Percentiles rank a stretch among this genome's conserved stretches.
phyloP scores from a whole-genome alignment of 257 asterid genomes.

The Leptodermis oblonga region DNA sequence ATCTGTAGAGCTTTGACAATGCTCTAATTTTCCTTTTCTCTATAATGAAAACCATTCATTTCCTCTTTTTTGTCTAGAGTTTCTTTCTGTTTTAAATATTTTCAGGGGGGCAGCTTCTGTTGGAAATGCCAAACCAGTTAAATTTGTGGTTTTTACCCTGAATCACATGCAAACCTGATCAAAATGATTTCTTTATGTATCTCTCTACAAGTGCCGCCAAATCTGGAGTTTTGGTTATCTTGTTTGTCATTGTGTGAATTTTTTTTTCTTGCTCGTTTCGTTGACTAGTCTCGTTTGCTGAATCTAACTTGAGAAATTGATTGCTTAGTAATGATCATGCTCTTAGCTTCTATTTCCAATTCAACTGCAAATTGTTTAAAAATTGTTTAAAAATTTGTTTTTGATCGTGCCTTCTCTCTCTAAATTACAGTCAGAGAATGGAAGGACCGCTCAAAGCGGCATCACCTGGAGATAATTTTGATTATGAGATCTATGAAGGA shows the following conservation, averaged over 20 bases:
- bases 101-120: background rate
- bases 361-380: too few species aligned
- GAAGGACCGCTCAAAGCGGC: conserved; percentile 17
- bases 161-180: background rate
- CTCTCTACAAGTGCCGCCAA: background rate
- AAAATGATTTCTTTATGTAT: background rate
- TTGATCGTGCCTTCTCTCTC: background rate
- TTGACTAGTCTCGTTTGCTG: background rate
- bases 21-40: background rate
- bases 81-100: background rate
- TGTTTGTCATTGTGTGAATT: background rate
- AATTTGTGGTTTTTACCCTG: background rate
- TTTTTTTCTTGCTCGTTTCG: background rate
- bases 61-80: background rate
- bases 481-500: conserved; percentile 40
- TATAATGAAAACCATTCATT: background rate
- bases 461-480: conserved; percentile 23
- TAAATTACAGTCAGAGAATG: conserved; percentile 15
- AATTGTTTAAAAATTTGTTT: too few species aligned
- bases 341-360: background rate
- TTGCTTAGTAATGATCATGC: background rate
- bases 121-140: background rate
- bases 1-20: background rate
- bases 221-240: background rate
- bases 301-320: too few species aligned